Evolutionary conservation across 2,329 filamentous ascomycete genomes (phyloP), one percentile per base, ranked within the genome.

Genomic region (Pseudogymnoascus sp.): DNA sequence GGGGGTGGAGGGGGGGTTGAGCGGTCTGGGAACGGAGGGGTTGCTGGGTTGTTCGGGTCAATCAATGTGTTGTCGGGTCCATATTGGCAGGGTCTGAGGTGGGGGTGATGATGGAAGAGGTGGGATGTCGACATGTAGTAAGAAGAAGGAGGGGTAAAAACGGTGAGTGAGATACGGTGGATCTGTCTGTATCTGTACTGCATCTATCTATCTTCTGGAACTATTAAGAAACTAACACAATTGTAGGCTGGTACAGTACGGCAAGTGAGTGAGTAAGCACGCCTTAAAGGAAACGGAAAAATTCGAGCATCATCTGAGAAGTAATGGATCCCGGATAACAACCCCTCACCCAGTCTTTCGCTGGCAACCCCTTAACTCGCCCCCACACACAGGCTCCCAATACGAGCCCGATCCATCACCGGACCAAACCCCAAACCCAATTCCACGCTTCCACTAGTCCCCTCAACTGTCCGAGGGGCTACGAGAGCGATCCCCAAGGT

Each of bases 391-490:
- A 31, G n/a, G 26, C 26, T 19, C 26, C 26, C 26, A 13, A 56
- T 56, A 56, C 47, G 47, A 56, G 47, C 26, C 47, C 26, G 47
- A 56, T 19, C 47, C 47, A 56, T 56, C 47, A 56, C 47, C 47
- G 47, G 47, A 33, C 47, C 47, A 56, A 47, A 19, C 26, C 13
- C 47, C 47, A 56, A 56, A 56, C 47, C 47, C 26, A 56, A 56
- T 56, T 56, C 26, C 47, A 19, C 47, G 47, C 19, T 26, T 33
- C 47, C 47, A 56, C 47, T n/a, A 56, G 8, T 19, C 44, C 24
- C 24, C 13, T 47, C 14, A 29, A 31, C 24, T 29, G 3, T 29
- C 26, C 7, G 44, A 31, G 24, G 44, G n/a, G 47, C 8, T 19
- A 56, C 26, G 8, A 13, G 26, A 56, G 19, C 11, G 24, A 42